These are phyloP conservation scores for Hypholoma fasciculare DNA, from an alignment of 768 basidiomycete genomes.

Conservation along the genomic window DNA sequence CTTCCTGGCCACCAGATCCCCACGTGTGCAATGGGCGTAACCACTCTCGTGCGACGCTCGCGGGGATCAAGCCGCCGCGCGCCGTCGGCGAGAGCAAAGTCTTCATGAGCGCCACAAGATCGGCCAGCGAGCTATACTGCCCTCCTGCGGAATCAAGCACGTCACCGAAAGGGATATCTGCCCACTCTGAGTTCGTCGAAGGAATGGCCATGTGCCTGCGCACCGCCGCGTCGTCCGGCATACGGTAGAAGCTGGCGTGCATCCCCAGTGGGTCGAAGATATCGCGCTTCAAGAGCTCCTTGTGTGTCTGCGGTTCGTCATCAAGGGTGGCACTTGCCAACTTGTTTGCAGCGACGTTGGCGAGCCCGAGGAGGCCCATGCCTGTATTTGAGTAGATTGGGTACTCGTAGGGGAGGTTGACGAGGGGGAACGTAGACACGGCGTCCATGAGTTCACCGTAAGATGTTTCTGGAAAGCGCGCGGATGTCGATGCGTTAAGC, in stretches of 20 bases:
- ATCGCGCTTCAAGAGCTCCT: slow-evolving; percentile 45
- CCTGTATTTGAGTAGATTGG: slow-evolving; percentile 79
- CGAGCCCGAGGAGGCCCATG: slow-evolving; percentile 70
- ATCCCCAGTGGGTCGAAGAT: slow-evolving; percentile 49
- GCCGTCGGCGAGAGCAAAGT: slow-evolving; percentile 42
- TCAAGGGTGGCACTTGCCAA: slow-evolving; percentile 27
- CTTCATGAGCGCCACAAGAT: slow-evolving; percentile 43
- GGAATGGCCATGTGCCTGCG: slow-evolving; percentile 39
- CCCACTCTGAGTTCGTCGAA: slow-evolving; percentile 30
- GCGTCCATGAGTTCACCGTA: slow-evolving; percentile 32
- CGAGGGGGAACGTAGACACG: slow-evolving; percentile 36
- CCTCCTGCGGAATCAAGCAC: slow-evolving; percentile 45
- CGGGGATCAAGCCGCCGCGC: slow-evolving; percentile 32
- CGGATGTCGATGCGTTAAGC: not conserved
- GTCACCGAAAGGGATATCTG: slow-evolving; percentile 41
- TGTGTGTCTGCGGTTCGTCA: slow-evolving; percentile 32
- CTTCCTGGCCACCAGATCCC: slow-evolving; percentile 35
- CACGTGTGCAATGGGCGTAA: slow-evolving; percentile 38
- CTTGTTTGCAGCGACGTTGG: slow-evolving; percentile 57
- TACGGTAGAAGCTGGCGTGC: slow-evolving; percentile 43
- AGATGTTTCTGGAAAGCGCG: not conserved
- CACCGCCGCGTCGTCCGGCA: slow-evolving; percentile 32
- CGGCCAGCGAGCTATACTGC: slow-evolving; percentile 50
- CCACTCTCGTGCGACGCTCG: slow-evolving; percentile 39
- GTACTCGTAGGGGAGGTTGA: slow-evolving; percentile 42